Percentiles rank a stretch among this genome's conserved stretches.
These are phyloP conservation scores for Exophiala xenobiotica DNA, from an alignment of 2,329 filamentous ascomycete species.

Conservation along the genomic window DNA sequence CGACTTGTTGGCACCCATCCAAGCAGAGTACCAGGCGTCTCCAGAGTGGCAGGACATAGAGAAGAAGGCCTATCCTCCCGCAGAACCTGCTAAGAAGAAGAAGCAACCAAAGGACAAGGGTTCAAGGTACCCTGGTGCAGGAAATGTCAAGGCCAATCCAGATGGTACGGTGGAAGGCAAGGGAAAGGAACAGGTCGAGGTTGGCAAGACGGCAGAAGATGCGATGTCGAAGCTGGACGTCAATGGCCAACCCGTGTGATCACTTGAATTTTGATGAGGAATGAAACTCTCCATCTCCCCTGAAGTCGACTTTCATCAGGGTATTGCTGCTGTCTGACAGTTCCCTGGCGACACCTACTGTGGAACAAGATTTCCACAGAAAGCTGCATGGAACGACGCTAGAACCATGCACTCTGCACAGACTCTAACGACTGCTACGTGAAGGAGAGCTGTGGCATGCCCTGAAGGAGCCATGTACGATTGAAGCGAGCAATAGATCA, in stretches of 20 bases:
- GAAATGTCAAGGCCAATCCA: constrained; percentile 19
- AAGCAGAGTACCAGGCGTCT: constrained; percentile 66
- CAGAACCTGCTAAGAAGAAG: constrained; percentile 57
- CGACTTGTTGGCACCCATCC: constrained; percentile 70
- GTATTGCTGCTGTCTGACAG: no score
- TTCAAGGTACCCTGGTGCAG: constrained; percentile 58
- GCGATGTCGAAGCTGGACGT: constrained; percentile 29
- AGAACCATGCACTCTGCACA: no score
- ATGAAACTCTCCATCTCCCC: not conserved
- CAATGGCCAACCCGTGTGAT: constrained; percentile 18
- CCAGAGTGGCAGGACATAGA: constrained; percentile 78
- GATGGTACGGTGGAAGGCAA: constrained; percentile 27
- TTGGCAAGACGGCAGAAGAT: constrained; percentile 26
- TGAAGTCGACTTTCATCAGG: no score
- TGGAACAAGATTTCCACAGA: no score
- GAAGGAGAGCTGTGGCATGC: no score
- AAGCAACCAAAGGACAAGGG: constrained; percentile 79
- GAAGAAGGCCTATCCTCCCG: constrained; percentile 76
- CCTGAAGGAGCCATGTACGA: no score
- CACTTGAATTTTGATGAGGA: not conserved
- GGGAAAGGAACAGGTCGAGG: constrained; percentile 27
- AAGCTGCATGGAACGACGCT: no score
- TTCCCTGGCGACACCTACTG: no score
- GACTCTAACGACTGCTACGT: no score
- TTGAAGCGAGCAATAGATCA: no score